Evolutionary conservation across 352 stramenopile genomes (phyloP).

Genomic region (Pythium aquatile): DNA sequence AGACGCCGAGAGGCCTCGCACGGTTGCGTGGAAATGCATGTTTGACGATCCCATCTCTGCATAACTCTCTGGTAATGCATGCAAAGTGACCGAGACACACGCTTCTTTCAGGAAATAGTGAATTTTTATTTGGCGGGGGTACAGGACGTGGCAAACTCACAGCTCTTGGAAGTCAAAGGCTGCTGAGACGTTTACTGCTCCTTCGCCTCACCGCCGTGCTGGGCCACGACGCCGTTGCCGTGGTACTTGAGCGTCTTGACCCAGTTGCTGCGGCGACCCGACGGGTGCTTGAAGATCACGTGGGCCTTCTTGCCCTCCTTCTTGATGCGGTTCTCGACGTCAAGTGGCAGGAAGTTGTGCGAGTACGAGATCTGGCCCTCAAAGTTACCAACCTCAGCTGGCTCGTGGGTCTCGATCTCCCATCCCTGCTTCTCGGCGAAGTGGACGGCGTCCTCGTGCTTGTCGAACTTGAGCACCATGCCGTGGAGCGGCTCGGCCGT

Average conservation of each 20-base stretch:
- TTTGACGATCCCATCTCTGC: slow-evolving; percentile 12
- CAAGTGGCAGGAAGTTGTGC: slow-evolving; percentile 81
- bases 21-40: slow-evolving; percentile 11
- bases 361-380: slow-evolving; percentile 82
- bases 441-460: slow-evolving; percentile 74
- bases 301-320: slow-evolving; percentile 74
- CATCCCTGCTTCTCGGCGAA: slow-evolving; percentile 88
- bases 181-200: slow-evolving; percentile 30
- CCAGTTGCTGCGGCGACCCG: slow-evolving; percentile 79
- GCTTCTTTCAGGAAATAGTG: slow-evolving; percentile 11
- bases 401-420: slow-evolving; percentile 82
- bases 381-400: slow-evolving; percentile 65
- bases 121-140: slow-evolving; percentile 8
- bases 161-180: not conserved
- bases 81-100: not conserved
- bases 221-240: slow-evolving; percentile 69
- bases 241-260: slow-evolving; percentile 89
- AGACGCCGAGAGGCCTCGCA: slow-evolving; percentile 8
- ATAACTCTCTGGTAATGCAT: slow-evolving; percentile 7
- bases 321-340: slow-evolving; percentile 79
- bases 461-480: slow-evolving; percentile 88
- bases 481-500: slow-evolving; percentile 86
- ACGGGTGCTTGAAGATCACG: slow-evolving; percentile 76
- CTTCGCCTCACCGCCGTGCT: slow-evolving; percentile 80
- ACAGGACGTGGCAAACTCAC: not conserved